Evolutionary conservation across 768 basidiomycete genomes (phyloP), one percentile per base, ranked within the genome.

Genomic region (Russula vinacea): DNA sequence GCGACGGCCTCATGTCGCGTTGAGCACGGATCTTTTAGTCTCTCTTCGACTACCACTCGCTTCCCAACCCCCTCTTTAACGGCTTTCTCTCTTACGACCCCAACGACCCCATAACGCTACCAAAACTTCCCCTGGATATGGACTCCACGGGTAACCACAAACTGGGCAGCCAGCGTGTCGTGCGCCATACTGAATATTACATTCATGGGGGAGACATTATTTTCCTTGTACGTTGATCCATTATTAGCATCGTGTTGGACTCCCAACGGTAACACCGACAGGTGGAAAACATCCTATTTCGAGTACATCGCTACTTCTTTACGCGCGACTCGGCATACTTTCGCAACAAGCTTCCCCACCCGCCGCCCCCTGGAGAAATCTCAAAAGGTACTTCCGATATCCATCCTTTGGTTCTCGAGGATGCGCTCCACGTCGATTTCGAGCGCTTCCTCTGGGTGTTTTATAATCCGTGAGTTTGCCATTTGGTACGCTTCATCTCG

Each of bases 231-330:
- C 40, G 71, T 63, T 29, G 13, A 3, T 33, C 32, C 19, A 35
- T 66, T 35, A 24, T 58, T 11, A 26, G 24, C 9, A 29, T 24
- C 11, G 33, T 57, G 33, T 37, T 29, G 17, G 39, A n/a, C 14
- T 17, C 39, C 14, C 22, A 33, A 42, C 29, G 10, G 19, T 58
- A 37, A 67, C 33, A 16, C 33, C 19, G 54, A 22, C 67, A 88
- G 87, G 83, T 84, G 29, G 84, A 86, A 58, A 78, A 84, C 60
- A 74, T 78, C 2, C 76, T 83, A 1, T 89, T 86, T 66, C 76
- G 81, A 2, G 78, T 88, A 0, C 87, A 88, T 64, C 78, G 82
- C 0, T 85, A 82, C 59, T 87, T 88, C 54, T 87, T 89, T 54
- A 79, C 80, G 29, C 76, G 87, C 2, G 85, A 89, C 56, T 87